phyloP scores from a whole-genome alignment of 108 stramenopile genomes.

The Aureococcus anophagefferens region DNA sequence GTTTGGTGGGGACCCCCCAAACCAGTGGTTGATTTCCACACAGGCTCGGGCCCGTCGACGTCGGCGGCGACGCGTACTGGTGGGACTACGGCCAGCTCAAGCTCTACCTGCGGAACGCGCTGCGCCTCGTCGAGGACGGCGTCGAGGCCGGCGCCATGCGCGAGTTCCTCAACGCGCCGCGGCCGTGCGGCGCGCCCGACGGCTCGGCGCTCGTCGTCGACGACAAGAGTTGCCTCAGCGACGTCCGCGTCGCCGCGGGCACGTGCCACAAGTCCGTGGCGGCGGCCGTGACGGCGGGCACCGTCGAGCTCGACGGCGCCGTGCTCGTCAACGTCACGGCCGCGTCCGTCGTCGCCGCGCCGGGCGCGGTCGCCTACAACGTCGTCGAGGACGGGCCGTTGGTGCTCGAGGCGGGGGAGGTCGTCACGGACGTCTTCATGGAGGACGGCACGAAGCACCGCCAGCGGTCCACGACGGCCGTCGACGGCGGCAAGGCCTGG shows the following conservation, averaged over 20 bases:
- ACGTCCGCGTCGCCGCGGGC: too few relatives aligned
- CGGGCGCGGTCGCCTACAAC: slow-evolving; percentile 86
- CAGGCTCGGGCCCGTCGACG: slow-evolving; percentile 95
- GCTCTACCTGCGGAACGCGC: slow-evolving; percentile 78
- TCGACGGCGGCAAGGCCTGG: slow-evolving; percentile 82
- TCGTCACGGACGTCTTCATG: slow-evolving; percentile 74
- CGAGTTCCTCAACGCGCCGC: slow-evolving; percentile 65
- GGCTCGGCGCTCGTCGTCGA: too few relatives aligned
- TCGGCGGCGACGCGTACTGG: slow-evolving; percentile 88
- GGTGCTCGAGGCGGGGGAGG: slow-evolving; percentile 70
- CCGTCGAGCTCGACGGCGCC: slow-evolving; percentile 74
- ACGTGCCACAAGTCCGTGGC: slow-evolving; percentile 63
- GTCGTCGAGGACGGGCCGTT: slow-evolving; percentile 71
- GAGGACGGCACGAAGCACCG: slow-evolving; percentile 54
- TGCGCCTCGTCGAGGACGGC: slow-evolving; percentile 56
- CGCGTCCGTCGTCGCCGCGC: slow-evolving; percentile 72
- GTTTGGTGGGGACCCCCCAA: too few relatives aligned
- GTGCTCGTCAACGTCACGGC: slow-evolving; percentile 95
- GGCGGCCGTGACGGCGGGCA: slow-evolving; percentile 55
- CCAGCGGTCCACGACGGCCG: slow-evolving; percentile 54
- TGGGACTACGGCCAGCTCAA: slow-evolving; percentile 97
- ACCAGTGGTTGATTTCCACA: too few relatives aligned
- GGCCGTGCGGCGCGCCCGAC: too few relatives aligned
- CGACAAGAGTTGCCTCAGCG: too few relatives aligned
- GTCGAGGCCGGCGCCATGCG: slow-evolving; percentile 66